Percentiles rank a stretch among this genome's conserved stretches.
Evolutionary conservation across 192 early-diverging fungal species (phyloP).

Genomic region (Entrophospora sp.): DNA sequence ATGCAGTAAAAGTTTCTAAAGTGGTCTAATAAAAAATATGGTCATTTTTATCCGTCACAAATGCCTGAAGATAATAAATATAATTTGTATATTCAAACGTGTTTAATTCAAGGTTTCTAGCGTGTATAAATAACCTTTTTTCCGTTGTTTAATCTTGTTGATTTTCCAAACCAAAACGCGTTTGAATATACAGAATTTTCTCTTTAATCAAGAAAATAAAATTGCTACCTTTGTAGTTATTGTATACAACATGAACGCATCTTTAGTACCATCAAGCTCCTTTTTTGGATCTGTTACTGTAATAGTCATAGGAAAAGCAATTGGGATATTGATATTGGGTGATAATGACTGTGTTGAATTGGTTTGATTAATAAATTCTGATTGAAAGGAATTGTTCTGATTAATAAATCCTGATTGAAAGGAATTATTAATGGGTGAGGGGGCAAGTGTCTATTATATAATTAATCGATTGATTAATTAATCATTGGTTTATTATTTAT

Average conservation of each 20-base stretch:
- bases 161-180: too few species aligned
- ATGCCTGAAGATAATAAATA: not conserved
- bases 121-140: too few species aligned
- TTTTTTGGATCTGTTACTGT: constrained; percentile 75
- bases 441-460: not conserved
- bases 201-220: too few species aligned
- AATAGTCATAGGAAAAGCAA: constrained; percentile 40
- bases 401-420: not conserved
- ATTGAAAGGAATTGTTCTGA: too few species aligned
- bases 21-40: constrained; percentile 42
- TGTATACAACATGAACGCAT: constrained; percentile 75
- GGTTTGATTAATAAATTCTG: too few species aligned
- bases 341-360: not conserved
- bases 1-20: constrained; percentile 40
- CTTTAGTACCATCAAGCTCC: constrained; percentile 77
- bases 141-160: too few species aligned
- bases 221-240: constrained; percentile 74
- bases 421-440: not conserved
- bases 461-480: not conserved
- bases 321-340: not conserved
- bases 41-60: too few species aligned
- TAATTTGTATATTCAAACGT: not conserved
- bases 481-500: too few species aligned
- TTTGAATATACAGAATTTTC: too few species aligned
- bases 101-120: too few species aligned